Base-by-base conservation (phyloP, 129 eudicot genomes). In the Sambucus nigra region DNA sequence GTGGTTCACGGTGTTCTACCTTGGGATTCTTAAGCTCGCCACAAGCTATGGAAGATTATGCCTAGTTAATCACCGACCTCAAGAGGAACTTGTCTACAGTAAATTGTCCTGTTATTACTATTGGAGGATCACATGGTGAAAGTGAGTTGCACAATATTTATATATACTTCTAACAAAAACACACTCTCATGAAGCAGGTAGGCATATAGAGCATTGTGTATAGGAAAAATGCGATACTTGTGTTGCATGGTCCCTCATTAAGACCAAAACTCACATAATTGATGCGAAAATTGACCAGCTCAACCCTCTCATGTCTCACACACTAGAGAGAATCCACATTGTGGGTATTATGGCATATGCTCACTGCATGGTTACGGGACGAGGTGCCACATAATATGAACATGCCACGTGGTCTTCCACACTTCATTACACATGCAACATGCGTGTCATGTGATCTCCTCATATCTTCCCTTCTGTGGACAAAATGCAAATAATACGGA, bases 91-190 rank as follows among this genome's bases (percentile, higher is more conserved):
- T 80, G 11, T 57, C 65, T 13, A 89, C 96, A 4, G 66, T 69
- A 10, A 27, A 60, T 47, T 80, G 91, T 24, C 96, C 96, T 2
- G 55, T 84, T 25, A 78, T 88, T 15, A 87, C 81, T 31, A 2
- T 84, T 5, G 97, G 97, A 44, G 97, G 94, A 16, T 88, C 97
- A 4, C 84, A 88, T 39, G 97, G 97, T 44, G 94, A 94, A 84
- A 88, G 97, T 84, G 66, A 78, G 66, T 57, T 2, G 3, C 2
- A 13, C n/a, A 1, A 42, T 13, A 16, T 2, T 13, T 2, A 6
- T 31, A 5, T 31, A 31, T 31, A 11, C 38, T 0, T 31, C 38
- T n/a, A n/a, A n/a, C n/a, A n/a, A n/a, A n/a, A n/a, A n/a, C n/a
- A n/a, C n/a, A n/a, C n/a, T n/a, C n/a, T n/a, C n/a, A n/a, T n/a